Evolutionary conservation across 306 rosid genomes (phyloP).

Genomic region (Abrus pulchellus): DNA sequence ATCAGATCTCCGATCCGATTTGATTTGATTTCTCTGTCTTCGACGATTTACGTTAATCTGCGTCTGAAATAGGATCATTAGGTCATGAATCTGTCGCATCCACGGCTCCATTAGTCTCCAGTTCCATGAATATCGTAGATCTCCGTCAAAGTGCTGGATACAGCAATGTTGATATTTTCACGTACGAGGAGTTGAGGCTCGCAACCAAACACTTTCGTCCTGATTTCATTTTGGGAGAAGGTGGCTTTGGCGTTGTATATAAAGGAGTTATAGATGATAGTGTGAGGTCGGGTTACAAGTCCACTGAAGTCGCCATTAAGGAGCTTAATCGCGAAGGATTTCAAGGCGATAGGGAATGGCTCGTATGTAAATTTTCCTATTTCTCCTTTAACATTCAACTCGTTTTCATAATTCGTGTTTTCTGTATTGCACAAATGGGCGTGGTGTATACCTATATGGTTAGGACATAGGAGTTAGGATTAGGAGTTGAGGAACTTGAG

Average conservation of each 20-base stretch:
- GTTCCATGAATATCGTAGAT: slow-evolving; percentile 71
- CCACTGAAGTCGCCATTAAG: slow-evolving; percentile 85
- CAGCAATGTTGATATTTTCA: slow-evolving; percentile 76
- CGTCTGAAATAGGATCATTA: not conserved
- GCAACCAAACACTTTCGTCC: slow-evolving; percentile 88
- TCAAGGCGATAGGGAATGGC: slow-evolving; percentile 99
- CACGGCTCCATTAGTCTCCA: slow-evolving; percentile 44
- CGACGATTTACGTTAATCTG: not conserved
- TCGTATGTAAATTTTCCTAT: slow-evolving; percentile 66
- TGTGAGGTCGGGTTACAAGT: slow-evolving; percentile 70
- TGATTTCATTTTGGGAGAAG: slow-evolving; percentile 88
- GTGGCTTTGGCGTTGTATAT: slow-evolving; percentile 97
- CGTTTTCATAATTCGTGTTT: slow-evolving; percentile 8
- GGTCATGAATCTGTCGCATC: slow-evolving; percentile 54
- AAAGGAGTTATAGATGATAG: slow-evolving; percentile 82
- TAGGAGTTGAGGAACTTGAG: not conserved
- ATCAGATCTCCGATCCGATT: not conserved
- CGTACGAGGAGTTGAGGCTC: slow-evolving; percentile 75
- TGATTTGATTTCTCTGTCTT: not conserved
- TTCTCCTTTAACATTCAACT: not conserved
- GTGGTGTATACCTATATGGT: not conserved
- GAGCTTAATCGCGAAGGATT: slow-evolving; percentile 97
- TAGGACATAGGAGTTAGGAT: not conserved
- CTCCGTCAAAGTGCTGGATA: slow-evolving; percentile 76
- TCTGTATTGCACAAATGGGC: not conserved